A percentile compares a stretch with the other conserved stretches of the same genome.
Conservation (phyloP, 2,329 filamentous ascomycete genomes). For the Harringtonia lauricola region DNA sequence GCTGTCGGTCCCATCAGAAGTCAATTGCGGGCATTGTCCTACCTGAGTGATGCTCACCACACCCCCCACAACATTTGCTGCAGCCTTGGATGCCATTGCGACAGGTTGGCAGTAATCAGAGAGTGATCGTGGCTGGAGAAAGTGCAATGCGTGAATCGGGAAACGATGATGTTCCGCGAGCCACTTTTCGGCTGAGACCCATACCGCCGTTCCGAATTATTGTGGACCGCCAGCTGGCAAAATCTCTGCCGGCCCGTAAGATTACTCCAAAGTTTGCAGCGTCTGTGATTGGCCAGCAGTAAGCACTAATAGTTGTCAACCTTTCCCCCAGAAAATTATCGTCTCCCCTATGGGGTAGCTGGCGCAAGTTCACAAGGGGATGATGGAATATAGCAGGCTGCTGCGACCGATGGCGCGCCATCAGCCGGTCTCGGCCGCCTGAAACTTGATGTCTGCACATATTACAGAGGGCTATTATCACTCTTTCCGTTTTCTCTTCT, state of each 20-base stretch:
- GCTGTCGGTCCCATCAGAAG: too few relatives aligned
- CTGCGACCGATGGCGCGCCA: neutral
- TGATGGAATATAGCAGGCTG: neutral
- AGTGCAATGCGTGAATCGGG: neutral
- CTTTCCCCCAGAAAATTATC: too few relatives aligned
- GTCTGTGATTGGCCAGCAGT: neutral
- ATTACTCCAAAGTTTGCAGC: neutral
- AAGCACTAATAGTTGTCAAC: neutral
- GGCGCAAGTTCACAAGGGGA: too few relatives aligned
- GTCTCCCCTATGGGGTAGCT: too few relatives aligned
- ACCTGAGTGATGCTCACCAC: constrained; percentile 50
- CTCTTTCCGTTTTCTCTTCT: too few relatives aligned
- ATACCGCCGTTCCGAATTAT: neutral
- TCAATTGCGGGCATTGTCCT: constrained; percentile 14
- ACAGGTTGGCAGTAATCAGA: neutral
- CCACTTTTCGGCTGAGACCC: neutral
- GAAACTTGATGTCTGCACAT: too few relatives aligned
- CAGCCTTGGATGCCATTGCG: constrained; percentile 50
- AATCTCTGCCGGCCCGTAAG: neutral
- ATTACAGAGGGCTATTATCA: too few relatives aligned
- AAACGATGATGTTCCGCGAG: neutral
- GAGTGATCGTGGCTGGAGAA: constrained; percentile 15
- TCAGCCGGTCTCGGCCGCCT: neutral
- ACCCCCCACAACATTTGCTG: constrained; percentile 41
- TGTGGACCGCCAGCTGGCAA: neutral